Evolutionary conservation across 2,329 filamentous ascomycete species (phyloP).

Genomic region (Pezicula radicicola): DNA sequence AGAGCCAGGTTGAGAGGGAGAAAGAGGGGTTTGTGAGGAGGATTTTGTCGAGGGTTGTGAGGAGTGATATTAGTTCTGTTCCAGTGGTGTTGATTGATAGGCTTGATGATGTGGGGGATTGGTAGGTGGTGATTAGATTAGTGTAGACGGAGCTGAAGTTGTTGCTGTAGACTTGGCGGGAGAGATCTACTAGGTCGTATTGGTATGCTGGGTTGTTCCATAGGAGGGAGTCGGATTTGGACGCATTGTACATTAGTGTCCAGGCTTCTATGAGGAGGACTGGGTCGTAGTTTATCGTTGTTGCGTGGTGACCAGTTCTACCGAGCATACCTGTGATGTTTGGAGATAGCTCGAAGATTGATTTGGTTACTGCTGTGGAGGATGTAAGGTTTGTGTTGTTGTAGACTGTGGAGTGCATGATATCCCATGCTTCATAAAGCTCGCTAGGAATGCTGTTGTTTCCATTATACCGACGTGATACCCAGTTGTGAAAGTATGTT

Average conservation of each 20-base stretch:
- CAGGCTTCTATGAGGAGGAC: conserved; percentile 34
- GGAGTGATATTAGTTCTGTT: conserved; percentile 28
- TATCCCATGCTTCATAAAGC: conserved; percentile 43
- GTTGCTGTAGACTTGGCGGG: conserved; percentile 45
- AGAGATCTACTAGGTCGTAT: conserved; percentile 46
- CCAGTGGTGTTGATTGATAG: conserved; percentile 24
- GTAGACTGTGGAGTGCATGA: conserved; percentile 41
- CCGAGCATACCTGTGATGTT: conserved; percentile 36
- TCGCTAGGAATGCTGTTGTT: conserved; percentile 21
- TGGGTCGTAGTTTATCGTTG: conserved; percentile 39
- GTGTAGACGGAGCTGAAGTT: conserved; percentile 51
- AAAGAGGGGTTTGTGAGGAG: conserved; percentile 40
- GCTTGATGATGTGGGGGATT: conserved; percentile 16
- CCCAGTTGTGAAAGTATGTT: conserved; percentile 44
- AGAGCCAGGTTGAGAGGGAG: conserved; percentile 38
- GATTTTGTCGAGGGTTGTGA: conserved; percentile 36
- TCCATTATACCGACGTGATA: conserved; percentile 36
- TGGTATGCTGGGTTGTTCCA: conserved; percentile 39
- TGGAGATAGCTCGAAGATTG: conserved; percentile 43
- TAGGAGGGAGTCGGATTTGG: conserved; percentile 26
- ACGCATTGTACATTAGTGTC: conserved; percentile 35
- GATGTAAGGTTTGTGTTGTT: conserved; percentile 44
- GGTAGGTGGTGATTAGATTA: conserved; percentile 36
- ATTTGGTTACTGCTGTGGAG: conserved; percentile 37
- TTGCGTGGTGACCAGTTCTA: conserved; percentile 38